Base-by-base conservation (phyloP, 73 alveolate species). In the Paramecium sexaurelia region DNA sequence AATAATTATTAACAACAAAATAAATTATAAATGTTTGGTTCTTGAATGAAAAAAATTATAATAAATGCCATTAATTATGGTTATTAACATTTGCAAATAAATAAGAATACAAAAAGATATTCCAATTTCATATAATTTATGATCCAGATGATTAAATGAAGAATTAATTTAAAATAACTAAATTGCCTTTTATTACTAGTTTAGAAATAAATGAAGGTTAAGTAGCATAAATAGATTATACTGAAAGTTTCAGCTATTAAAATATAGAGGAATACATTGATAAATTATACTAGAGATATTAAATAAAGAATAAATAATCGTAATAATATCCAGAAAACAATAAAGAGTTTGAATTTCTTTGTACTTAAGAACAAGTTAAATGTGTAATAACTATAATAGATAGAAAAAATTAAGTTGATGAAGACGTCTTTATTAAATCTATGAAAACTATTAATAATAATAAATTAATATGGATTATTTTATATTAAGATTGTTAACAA, bases 1-100 rank as follows among this genome's bases (percentile, higher is more conserved):
- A 61, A 26, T 61, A 15, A 29, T 61, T 61, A 32, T 5, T 61
- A 6, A 61, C 83, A 26, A 61, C 83, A 0, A 61, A 61, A 61
- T 1, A 61, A 61, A 61, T 61, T 29, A 20, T 61, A 5, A 29
- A 29, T 26, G 43, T 11, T 5, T 61, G 83, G 83, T 61, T 61
- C 26, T 32, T 61, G 7, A 61, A 61, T 61, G 13, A 56, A 17
- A 56, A 61, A 61, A 26, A 61, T 61, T 29, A 29, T 26, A 61
- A 61, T 26, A 61, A 61, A 61, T 61, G 83, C 47, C 83, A 61
- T 32, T 32, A 5, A 61, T 29, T 61, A 32, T 61, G 83, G 83
- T 41, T 45, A 10, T 32, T 29, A 13, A 61, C 83, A 61, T 61
- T 61, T 61, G 83, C 83, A 10, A 61, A 61, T 61, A 61, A 26